Evolutionary conservation across 192 early-diverging fungal genomes (phyloP).

Genomic region (Fimicolochytrium jonesii): DNA sequence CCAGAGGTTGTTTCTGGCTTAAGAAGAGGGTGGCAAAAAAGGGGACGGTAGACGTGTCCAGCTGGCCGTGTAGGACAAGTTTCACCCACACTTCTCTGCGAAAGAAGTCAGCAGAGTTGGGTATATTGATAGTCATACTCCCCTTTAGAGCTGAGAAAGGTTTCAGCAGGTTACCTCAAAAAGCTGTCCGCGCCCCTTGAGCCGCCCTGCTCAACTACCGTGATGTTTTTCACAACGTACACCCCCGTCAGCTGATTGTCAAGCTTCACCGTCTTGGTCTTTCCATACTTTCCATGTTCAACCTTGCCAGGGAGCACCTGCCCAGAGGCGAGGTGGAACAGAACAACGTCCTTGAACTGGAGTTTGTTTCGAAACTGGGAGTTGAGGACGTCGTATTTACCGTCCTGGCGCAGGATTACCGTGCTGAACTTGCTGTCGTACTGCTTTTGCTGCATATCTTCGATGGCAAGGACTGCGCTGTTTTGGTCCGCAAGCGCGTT

Average conservation of each 20-base stretch:
- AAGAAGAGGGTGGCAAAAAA: not conserved
- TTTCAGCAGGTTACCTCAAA: conserved; percentile 3
- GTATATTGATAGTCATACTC: no score
- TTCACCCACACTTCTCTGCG: conserved; percentile 9
- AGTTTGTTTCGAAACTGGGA: conserved; percentile 19
- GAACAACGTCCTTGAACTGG: conserved; percentile 1
- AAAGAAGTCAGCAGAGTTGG: no score
- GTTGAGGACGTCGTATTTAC: conserved; percentile 7
- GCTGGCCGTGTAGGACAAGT: conserved; percentile 2
- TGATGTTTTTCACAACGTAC: conserved; percentile 1
- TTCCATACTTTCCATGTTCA: not conserved
- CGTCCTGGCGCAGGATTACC: not conserved
- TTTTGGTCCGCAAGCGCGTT: not conserved
- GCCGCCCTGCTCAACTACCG: not conserved
- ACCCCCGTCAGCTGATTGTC: not conserved
- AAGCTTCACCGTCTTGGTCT: conserved; percentile 14
- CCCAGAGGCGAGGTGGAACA: not conserved
- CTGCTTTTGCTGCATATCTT: conserved; percentile 10
- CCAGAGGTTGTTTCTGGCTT: not conserved
- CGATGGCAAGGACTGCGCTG: conserved; percentile 8
- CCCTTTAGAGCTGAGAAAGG: no score
- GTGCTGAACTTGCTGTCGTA: conserved; percentile 22
- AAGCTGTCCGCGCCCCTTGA: conserved; percentile 3
- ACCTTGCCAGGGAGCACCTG: not conserved
- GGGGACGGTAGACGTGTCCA: not conserved